Evolutionary conservation across 306 rosid species (phyloP).

Genomic region (Castanea mollissima): DNA sequence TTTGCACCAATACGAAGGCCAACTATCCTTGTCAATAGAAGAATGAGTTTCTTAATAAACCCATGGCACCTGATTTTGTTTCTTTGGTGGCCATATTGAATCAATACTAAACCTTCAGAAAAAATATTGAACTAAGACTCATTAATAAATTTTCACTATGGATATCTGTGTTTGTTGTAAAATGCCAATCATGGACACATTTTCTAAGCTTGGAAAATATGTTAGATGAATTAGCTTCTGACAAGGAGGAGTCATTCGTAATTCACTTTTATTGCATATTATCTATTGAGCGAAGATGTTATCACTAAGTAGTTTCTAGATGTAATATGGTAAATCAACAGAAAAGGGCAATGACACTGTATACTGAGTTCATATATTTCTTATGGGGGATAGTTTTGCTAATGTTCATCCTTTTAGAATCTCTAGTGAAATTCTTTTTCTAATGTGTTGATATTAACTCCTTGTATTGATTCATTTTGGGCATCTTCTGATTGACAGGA

Average conservation of each 20-base stretch:
- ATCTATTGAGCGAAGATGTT: background rate
- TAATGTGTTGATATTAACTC: background rate
- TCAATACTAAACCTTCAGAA: too few species aligned
- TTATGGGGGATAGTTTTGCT: background rate
- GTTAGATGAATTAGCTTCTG: too few species aligned
- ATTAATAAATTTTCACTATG: background rate
- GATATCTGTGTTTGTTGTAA: background rate
- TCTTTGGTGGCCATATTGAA: background rate
- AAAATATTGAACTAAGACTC: background rate
- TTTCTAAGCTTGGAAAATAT: background rate
- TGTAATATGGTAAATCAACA: background rate
- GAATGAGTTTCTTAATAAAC: background rate
- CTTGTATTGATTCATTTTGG: constrained; percentile 3
- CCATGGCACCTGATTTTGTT: background rate
- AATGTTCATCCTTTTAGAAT: background rate
- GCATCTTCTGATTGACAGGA: constrained; percentile 45
- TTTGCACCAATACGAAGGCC: background rate
- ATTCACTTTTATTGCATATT: too few species aligned
- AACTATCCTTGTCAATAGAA: background rate
- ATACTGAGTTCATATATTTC: background rate
- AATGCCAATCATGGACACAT: background rate
- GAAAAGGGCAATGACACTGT: too few species aligned
- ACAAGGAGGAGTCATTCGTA: too few species aligned
- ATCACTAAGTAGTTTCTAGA: background rate
- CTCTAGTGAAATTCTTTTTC: background rate